Base-by-base conservation (phyloP, 169 alveolate species). In the Besnoitia besnoiti region DNA sequence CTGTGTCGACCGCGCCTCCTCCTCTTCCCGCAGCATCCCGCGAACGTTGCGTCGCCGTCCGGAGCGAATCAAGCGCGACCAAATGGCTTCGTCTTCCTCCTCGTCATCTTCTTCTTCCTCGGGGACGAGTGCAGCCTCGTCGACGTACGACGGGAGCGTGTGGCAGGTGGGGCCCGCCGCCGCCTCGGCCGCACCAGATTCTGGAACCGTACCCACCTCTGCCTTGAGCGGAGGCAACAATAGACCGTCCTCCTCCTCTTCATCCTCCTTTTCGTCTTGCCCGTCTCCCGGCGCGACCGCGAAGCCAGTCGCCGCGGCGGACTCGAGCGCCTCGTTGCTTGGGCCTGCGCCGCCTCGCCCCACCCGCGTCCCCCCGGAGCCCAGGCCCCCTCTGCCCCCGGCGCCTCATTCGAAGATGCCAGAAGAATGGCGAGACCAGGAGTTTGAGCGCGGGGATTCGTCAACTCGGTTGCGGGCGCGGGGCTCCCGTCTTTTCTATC, bases 91-190 rank as follows among this genome's bases (percentile, higher is more conserved):
- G 3, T 73, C 47, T n/a, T 73, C 82, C 46, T 73, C 82, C 2
- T 73, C 82, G 46, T 73, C 82, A 24, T 73, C 82, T 30, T 73
- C 82, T 73, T 73, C 82, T 35, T 73, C 82, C 82, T 51, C 67
- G 14, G 82, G n/a, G 39, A 73, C 82, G 24, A 73, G 44, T 1
- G 82, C 39, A 0, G 82, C 82, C n/a, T 73, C 82, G 46, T 73
- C 44, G 30, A 73, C 14, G 21, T 73, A 73, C n/a, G 82, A 73
- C 46, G 82, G 39, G 27, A 19, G 44, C 3, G 82, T 73, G 39
- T 73, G 82, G 46, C 39, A 0, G n/a, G 67, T n/a, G 12, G 67
- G n/a, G 27, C 30, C 30, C 30, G 1, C 67, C 67, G 67, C 67
- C 33, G 67, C 67, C 30, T 55, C 67, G 12, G 67, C 33, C 1